Base-by-base conservation (phyloP, 805 yeast genomes). In the Metschnikowia bowlesiae region DNA sequence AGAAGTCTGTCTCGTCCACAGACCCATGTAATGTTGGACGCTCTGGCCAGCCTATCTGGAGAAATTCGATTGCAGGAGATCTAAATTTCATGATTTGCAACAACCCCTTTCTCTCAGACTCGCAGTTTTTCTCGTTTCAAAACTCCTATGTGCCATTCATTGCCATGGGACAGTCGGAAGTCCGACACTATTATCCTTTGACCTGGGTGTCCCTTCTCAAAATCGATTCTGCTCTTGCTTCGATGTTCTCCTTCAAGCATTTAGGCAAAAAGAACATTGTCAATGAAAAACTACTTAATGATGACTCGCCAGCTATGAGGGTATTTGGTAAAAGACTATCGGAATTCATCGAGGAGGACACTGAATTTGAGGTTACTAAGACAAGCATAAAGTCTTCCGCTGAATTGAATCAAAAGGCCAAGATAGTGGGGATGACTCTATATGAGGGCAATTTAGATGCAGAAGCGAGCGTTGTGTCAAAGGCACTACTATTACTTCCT, bases 111-210 rank as follows among this genome's bases (percentile, higher is more conserved):
- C 50, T 54, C 13, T 44, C 58, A 8, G 61, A 59, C 14, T 53
- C 61, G 3, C 75, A 71, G 41, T 56, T 60, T 1, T 69, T 72
- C 47, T 69, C 67, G 45, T 69, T 73, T 53, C 73, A 62, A 53
- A 66, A 65, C 36, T 63, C 64, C 9, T 73, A 53, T 49, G 36
- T 39, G 40, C 58, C 58, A n/a, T 51, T 54, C 28, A 26, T 53
- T 13, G n/a, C 45, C n/a, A 39, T 51, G 43, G 53, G 52, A n/a
- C 11, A 31, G 4, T 6, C 39, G 9, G 30, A 36, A 14, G 42
- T 49, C 10, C 62, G 58, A 14, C 49, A 49, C 47, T 47, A 42
- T 30, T 52, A 47, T 41, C 59, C 62, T 28, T 50, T 59, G 35
- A 47, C 43, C 39, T 58, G 62, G 62, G 38, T 52, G 5, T 45